A percentile compares a stretch with the other conserved stretches of the same genome.
Evolutionary conservation across 2,329 filamentous ascomycete genomes (phyloP).

Genomic region (Ceratocystis eucalypticola): DNA sequence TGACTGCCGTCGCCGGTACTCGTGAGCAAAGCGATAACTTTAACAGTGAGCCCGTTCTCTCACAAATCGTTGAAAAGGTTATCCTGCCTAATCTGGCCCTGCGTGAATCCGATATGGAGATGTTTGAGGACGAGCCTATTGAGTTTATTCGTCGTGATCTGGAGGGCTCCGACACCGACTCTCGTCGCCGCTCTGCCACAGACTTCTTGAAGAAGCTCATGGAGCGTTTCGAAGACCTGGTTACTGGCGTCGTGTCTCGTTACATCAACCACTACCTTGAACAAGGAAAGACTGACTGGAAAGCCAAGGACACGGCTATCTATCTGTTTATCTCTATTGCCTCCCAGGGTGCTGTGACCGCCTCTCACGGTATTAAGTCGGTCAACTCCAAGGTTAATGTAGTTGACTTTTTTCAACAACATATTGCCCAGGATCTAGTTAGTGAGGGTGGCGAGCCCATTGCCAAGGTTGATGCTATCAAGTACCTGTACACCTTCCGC

Average conservation of each 20-base stretch:
- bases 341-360: conserved; percentile 76
- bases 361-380: conserved; percentile 77
- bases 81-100: conserved; percentile 85
- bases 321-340: conserved; percentile 93
- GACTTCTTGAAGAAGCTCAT: conserved; percentile 86
- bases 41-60: conserved; percentile 65
- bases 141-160: conserved; percentile 93
- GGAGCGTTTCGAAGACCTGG: conserved; percentile 71
- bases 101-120: conserved; percentile 83
- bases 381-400: conserved; percentile 82
- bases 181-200: conserved; percentile 77
- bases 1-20: conserved; percentile 76
- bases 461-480: conserved; percentile 93
- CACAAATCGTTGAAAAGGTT: conserved; percentile 88
- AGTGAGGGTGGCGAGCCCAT: conserved; percentile 63
- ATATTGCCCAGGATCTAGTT: conserved; percentile 81
- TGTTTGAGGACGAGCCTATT: conserved; percentile 97
- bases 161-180: conserved; percentile 93
- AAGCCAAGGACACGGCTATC: conserved; percentile 94
- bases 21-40: conserved; percentile 69
- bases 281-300: conserved; percentile 76
- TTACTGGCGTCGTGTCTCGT: conserved; percentile 73
- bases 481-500: conserved; percentile 93
- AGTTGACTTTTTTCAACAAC: conserved; percentile 85
- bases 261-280: conserved; percentile 81